Conservation (phyloP, 148 eudicot species). For the Chenopodium quinoa region DNA sequence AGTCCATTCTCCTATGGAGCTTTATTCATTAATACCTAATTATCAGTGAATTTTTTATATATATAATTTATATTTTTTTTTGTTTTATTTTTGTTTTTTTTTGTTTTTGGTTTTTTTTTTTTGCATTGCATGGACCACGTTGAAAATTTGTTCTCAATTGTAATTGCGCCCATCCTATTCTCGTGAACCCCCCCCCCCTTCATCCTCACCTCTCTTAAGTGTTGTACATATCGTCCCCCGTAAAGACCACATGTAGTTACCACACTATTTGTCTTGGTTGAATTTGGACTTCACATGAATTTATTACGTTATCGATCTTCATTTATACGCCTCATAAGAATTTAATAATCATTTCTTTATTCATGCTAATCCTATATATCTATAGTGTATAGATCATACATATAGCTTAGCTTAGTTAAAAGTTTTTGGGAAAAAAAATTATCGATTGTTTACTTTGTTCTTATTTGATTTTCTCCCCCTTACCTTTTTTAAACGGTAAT, state of each 20-base stretch:
- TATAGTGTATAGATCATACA: too few relatives aligned
- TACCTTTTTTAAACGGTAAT: too few relatives aligned
- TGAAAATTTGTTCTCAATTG: constrained; percentile 1
- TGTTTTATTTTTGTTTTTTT: too few relatives aligned
- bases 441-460: too few relatives aligned
- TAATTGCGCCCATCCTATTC: constrained; percentile 19
- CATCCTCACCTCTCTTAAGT: background rate
- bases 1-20: constrained; percentile 5
- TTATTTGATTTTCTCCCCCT: too few relatives aligned
- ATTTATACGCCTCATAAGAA: background rate
- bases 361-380: too few relatives aligned
- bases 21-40: background rate
- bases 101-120: too few relatives aligned
- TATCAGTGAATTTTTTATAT: too few relatives aligned
- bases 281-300: constrained; percentile 1
- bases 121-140: constrained; percentile 18
- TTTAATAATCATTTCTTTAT: too few relatives aligned
- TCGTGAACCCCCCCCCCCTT: constrained; percentile 2
- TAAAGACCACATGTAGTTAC: background rate
- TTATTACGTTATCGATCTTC: background rate
- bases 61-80: too few relatives aligned
- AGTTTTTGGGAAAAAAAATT: too few relatives aligned
- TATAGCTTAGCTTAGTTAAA: too few relatives aligned
- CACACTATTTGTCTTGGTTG: constrained; percentile 1
- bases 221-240: background rate